Conservation (phyloP, 495 filamentous ascomycete species). For the Penicillium pulvis region DNA sequence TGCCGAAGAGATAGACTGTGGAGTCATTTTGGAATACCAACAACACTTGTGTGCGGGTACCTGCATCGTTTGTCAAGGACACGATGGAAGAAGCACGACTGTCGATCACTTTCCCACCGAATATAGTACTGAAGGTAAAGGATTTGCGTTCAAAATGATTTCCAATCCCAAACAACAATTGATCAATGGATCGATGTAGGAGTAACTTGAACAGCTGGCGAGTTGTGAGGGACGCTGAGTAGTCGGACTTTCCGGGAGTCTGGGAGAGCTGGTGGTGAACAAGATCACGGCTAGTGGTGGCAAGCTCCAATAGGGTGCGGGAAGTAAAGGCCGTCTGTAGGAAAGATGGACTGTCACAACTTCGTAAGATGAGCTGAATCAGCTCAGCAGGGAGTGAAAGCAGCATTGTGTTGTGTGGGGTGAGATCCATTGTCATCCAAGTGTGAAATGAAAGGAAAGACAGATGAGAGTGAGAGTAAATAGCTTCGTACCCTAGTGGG, state of each 20-base stretch:
- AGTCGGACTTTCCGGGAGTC: slow-evolving; percentile 30
- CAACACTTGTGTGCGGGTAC: slow-evolving; percentile 13
- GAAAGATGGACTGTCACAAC: slow-evolving; percentile 35
- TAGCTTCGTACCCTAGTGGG: background rate
- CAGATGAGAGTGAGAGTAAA: too few relatives aligned
- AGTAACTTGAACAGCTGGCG: slow-evolving; percentile 34
- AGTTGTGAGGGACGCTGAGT: slow-evolving; percentile 19
- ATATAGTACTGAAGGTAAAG: slow-evolving; percentile 14
- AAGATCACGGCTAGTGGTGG: slow-evolving; percentile 64
- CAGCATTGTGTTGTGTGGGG: slow-evolving; percentile 24
- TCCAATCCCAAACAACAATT: slow-evolving; percentile 37
- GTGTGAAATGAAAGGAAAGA: too few relatives aligned
- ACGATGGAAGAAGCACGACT: slow-evolving; percentile 27
- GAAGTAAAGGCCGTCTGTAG: slow-evolving; percentile 38
- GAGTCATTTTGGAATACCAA: slow-evolving; percentile 33
- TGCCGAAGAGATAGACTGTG: slow-evolving; percentile 30
- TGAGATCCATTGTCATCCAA: too few relatives aligned
- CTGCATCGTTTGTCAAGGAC: slow-evolving; percentile 12
- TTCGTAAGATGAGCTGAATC: slow-evolving; percentile 40
- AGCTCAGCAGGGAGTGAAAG: slow-evolving; percentile 43
- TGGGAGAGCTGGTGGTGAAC: slow-evolving; percentile 36
- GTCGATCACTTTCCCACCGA: slow-evolving; percentile 27
- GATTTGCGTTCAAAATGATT: slow-evolving; percentile 27
- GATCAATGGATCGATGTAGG: slow-evolving; percentile 15
- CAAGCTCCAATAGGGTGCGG: slow-evolving; percentile 74